Percentiles rank a stretch among this genome's conserved stretches.
Conservation (phyloP, 805 yeast genomes). For the Candida fluviatilis region DNA sequence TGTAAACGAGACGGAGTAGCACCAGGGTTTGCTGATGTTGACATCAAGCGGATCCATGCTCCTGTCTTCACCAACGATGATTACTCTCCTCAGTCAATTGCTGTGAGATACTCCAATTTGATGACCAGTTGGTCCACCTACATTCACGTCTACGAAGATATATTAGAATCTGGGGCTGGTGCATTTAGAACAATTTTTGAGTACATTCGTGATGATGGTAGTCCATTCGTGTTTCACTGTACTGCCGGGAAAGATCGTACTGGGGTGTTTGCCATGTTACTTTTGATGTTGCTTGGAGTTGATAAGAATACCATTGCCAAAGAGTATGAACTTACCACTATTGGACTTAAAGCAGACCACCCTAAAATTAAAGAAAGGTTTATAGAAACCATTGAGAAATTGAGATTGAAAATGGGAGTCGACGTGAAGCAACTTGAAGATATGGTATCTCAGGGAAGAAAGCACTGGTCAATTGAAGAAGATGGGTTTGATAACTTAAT, state of each 20-base stretch:
- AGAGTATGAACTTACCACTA: constrained; percentile 73
- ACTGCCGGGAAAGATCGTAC: constrained; percentile 88
- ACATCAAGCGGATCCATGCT: constrained; percentile 45
- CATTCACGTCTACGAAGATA: constrained; percentile 56
- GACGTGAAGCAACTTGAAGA: constrained; percentile 18
- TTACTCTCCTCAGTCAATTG: constrained; percentile 62
- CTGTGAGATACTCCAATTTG: constrained; percentile 49
- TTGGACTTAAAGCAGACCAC: constrained; percentile 55
- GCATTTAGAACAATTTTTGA: constrained; percentile 49
- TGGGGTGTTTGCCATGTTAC: constrained; percentile 67
- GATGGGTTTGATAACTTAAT: constrained; percentile 59
- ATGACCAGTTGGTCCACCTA: constrained; percentile 60
- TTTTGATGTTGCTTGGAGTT: constrained; percentile 60
- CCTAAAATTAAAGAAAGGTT: constrained; percentile 34
- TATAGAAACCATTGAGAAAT: constrained; percentile 23
- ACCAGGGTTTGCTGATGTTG: constrained; percentile 30
- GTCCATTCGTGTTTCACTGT: constrained; percentile 63
- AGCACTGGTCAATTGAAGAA: constrained; percentile 37
- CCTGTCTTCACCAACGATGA: constrained; percentile 55
- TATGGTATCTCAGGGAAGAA: constrained; percentile 32
- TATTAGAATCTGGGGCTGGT: constrained; percentile 46
- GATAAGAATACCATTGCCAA: constrained; percentile 61
- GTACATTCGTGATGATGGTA: constrained; percentile 51
- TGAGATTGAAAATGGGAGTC: constrained; percentile 22
- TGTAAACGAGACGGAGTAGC: constrained; percentile 44